Evolutionary conservation across 768 basidiomycete species (phyloP).

Genomic region (Cystoderma amianthinum): DNA sequence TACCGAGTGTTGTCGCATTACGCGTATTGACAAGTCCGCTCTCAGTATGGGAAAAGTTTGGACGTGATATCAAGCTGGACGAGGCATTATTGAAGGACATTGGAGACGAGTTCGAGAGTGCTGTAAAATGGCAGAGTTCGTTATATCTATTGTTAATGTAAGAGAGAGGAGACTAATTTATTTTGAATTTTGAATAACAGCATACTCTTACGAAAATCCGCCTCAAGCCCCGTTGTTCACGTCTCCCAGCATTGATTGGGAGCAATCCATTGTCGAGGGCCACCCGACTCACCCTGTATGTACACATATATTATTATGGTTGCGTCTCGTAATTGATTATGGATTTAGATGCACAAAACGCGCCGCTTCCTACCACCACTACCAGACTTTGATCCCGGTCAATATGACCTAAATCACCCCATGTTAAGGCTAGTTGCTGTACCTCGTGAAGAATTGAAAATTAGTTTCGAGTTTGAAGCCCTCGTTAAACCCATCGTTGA

Average conservation of each 20-base stretch:
- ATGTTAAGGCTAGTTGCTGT: slow-evolving; percentile 40
- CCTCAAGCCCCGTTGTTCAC: slow-evolving; percentile 34
- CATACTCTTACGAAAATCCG: slow-evolving; percentile 42
- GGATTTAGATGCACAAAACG: slow-evolving; percentile 48
- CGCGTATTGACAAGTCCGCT: slow-evolving; percentile 24
- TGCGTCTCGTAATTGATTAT: not conserved
- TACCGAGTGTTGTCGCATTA: slow-evolving; percentile 12
- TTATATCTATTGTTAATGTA: slow-evolving; percentile 1
- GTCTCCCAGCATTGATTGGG: slow-evolving; percentile 49
- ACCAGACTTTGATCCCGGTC: slow-evolving; percentile 34
- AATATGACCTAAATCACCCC: slow-evolving; percentile 42
- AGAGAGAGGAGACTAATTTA: not conserved
- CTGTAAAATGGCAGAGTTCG: slow-evolving; percentile 49
- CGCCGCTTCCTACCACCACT: slow-evolving; percentile 46
- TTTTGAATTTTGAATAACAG: too few species aligned
- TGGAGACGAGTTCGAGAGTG: slow-evolving; percentile 37
- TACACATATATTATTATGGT: not conserved
- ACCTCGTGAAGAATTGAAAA: slow-evolving; percentile 31
- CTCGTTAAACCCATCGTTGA: slow-evolving; percentile 32
- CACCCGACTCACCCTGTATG: slow-evolving; percentile 54
- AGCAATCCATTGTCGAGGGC: slow-evolving; percentile 54
- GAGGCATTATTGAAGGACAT: slow-evolving; percentile 28
- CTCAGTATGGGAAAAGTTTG: slow-evolving; percentile 37
- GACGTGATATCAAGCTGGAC: slow-evolving; percentile 26
- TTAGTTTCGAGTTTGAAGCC: slow-evolving; percentile 45